phyloP scores from a whole-genome alignment of 352 stramenopile genomes.

The Phytophthora sansomeana region DNA sequence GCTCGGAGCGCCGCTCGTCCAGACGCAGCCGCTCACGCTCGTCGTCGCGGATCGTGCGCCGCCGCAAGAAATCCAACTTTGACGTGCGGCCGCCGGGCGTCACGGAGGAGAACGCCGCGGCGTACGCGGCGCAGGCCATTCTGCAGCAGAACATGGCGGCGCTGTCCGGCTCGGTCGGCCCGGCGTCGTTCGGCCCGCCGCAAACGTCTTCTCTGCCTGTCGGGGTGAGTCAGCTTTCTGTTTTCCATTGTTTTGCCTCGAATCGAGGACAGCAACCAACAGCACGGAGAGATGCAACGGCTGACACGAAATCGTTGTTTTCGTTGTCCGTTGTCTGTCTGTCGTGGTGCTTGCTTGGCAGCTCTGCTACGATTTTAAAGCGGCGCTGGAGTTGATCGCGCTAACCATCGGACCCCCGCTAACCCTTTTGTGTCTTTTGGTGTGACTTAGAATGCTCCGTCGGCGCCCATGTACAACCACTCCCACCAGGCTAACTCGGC shows the following conservation, averaged over 20 bases:
- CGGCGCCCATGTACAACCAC: slow-evolving; percentile 31
- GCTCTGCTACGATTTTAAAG: slow-evolving; percentile 28
- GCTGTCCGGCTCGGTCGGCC: slow-evolving; percentile 66
- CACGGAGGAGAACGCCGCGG: slow-evolving; percentile 83
- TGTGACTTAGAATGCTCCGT: slow-evolving; percentile 31
- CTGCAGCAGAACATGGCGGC: slow-evolving; percentile 86
- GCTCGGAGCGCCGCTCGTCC: slow-evolving; percentile 50
- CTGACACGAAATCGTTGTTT: slow-evolving; percentile 58
- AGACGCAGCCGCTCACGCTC: slow-evolving; percentile 54
- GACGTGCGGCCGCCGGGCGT: slow-evolving; percentile 83
- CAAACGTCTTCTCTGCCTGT: slow-evolving; percentile 26
- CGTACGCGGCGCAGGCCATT: slow-evolving; percentile 86
- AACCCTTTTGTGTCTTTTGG: slow-evolving; percentile 37
- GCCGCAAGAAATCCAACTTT: slow-evolving; percentile 85
- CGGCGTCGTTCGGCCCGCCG: slow-evolving; percentile 66
- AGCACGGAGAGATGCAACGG: slow-evolving; percentile 45
- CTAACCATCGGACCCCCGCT: slow-evolving; percentile 33
- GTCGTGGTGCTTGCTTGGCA: slow-evolving; percentile 37
- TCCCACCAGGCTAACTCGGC: slow-evolving; percentile 23
- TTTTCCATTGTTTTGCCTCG: slow-evolving; percentile 4
- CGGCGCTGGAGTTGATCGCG: slow-evolving; percentile 28
- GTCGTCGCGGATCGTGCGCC: slow-evolving; percentile 53
- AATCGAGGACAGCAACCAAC: slow-evolving; percentile 28
- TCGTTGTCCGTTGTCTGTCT: slow-evolving; percentile 65
- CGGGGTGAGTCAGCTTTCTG: slow-evolving; percentile 33